These are phyloP conservation scores for Lipomyces yamadae DNA, from an alignment of 805 yeast species.

Conservation along the genomic window DNA sequence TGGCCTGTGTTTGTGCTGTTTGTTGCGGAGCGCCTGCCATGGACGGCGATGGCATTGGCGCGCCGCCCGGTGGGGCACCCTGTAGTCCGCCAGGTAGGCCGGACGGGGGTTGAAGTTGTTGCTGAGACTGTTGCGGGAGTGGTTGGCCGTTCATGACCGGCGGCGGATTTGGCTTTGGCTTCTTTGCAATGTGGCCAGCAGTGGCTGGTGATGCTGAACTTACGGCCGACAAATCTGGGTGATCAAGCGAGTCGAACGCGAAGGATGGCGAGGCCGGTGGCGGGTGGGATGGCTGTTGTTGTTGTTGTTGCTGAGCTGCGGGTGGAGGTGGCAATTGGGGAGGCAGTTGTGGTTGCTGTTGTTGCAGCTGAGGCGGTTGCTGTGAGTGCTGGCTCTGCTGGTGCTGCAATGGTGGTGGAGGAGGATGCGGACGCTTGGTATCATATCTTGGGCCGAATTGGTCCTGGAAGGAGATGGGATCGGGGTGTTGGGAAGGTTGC, in stretches of 20 bases:
- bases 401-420: constrained; percentile 12
- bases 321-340: constrained; percentile 5
- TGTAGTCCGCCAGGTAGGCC: no score
- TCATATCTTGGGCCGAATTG: constrained; percentile 5
- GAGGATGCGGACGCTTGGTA: constrained; percentile 9
- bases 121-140: not conserved
- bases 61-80: no score
- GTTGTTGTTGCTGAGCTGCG: not conserved
- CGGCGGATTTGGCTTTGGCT: constrained; percentile 25
- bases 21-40: constrained; percentile 11
- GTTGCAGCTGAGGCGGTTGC: not conserved
- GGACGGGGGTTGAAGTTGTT: constrained; percentile 6
- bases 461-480: constrained; percentile 4
- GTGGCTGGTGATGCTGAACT: constrained; percentile 18
- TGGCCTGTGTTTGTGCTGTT: constrained; percentile 12
- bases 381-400: constrained; percentile 8
- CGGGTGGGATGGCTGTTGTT: not conserved
- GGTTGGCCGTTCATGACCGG: constrained; percentile 1
- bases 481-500: not conserved
- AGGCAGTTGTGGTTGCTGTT: not conserved
- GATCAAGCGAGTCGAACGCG: constrained; percentile 29
- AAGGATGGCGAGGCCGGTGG: constrained; percentile 19
- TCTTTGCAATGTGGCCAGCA: constrained; percentile 21
- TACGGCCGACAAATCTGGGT: constrained; percentile 22
- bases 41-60: no score